Conservation (phyloP, 2,329 filamentous ascomycete species). For the Aspergillus hortae region DNA sequence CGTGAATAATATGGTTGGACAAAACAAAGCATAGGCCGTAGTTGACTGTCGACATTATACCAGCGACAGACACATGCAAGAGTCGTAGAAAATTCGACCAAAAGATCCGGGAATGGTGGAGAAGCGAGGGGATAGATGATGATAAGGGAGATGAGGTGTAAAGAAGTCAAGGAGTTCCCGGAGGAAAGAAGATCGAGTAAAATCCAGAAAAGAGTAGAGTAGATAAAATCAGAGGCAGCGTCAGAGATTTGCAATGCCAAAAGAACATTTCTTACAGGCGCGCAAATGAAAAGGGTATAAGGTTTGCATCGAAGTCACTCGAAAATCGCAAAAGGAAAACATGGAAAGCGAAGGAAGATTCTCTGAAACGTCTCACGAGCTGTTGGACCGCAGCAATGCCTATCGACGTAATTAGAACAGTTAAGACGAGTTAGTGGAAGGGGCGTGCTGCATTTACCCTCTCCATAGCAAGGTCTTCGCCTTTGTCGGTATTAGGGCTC, state of each 20-base stretch:
- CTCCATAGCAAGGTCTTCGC: constrained; percentile 59
- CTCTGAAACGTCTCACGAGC: constrained; percentile 38
- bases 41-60: constrained; percentile 12
- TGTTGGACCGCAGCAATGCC: constrained; percentile 48
- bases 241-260: constrained; percentile 11
- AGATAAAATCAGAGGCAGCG: constrained; percentile 7
- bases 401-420: constrained; percentile 17
- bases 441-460: constrained; percentile 42
- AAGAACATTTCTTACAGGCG: constrained; percentile 20
- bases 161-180: constrained; percentile 1
- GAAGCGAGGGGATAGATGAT: background rate
- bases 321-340: constrained; percentile 20
- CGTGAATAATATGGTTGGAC: constrained; percentile 12
- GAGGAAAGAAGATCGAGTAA: constrained; percentile 5
- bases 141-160: background rate
- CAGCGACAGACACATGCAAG: constrained; percentile 19
- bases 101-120: background rate
- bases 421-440: constrained; percentile 4
- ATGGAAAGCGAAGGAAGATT: constrained; percentile 21
- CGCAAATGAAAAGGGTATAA: constrained; percentile 24
- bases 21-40: constrained; percentile 6
- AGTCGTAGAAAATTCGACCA: constrained; percentile 6
- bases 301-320: constrained; percentile 26
- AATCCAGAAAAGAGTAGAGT: constrained; percentile 2
- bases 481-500: constrained; percentile 61